Conservation (phyloP, 148 eudicot genomes). For the Amaranthus hypochondriacus region DNA sequence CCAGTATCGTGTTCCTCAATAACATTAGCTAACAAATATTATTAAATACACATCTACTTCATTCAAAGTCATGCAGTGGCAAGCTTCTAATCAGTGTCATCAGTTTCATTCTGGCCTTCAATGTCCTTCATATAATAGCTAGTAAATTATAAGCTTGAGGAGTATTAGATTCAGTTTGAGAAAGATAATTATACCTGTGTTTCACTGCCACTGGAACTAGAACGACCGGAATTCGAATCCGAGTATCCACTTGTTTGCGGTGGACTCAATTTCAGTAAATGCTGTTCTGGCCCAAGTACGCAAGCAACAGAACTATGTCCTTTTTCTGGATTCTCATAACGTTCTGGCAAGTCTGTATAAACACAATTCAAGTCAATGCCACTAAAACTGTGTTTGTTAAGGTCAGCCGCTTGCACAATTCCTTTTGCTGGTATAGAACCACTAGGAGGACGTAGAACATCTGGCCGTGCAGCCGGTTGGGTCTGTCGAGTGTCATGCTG, state of each 20-base stretch:
- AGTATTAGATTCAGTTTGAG: neutral
- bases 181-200: conserved; percentile 52
- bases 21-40: neutral
- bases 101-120: neutral
- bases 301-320: conserved; percentile 28
- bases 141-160: neutral
- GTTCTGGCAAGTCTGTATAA: conserved; percentile 62
- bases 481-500: conserved; percentile 24
- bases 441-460: conserved; percentile 20
- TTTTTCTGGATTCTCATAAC: conserved; percentile 32
- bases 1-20: neutral
- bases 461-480: conserved; percentile 26
- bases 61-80: neutral
- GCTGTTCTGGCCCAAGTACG: conserved; percentile 41
- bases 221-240: conserved; percentile 53
- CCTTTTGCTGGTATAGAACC: conserved; percentile 29
- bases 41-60: neutral
- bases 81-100: neutral
- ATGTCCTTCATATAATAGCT: neutral
- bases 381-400: conserved; percentile 32
- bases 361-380: conserved; percentile 71
- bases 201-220: conserved; percentile 79
- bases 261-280: conserved; percentile 55
- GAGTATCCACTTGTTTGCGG: conserved; percentile 79
- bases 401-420: conserved; percentile 24